Evolutionary conservation across 257 asterid species (phyloP).

Genomic region (Penstemon davidsonii): DNA sequence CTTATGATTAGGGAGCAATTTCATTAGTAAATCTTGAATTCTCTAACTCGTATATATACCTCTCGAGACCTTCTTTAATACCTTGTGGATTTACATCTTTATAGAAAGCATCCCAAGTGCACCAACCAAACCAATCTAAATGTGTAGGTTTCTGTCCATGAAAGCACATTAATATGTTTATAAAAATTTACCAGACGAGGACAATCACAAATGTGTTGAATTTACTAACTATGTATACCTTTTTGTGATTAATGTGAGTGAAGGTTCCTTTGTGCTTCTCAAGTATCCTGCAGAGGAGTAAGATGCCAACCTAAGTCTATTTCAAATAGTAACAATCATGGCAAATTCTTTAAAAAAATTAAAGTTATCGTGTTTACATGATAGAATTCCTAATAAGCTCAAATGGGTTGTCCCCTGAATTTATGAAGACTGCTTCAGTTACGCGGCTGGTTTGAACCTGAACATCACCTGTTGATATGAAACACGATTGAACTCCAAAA

Average conservation of each 20-base stretch:
- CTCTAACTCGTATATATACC: conserved; percentile 25
- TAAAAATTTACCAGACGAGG: not conserved
- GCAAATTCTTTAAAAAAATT: not conserved
- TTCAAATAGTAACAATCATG: not conserved
- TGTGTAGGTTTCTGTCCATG: conserved; percentile 44
- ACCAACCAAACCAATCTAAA: conserved; percentile 79
- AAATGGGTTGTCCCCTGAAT: conserved; percentile 54
- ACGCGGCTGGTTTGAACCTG: conserved; percentile 39
- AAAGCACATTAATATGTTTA: conserved; percentile 2
- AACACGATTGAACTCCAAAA: not conserved
- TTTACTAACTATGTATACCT: conserved; percentile 26
- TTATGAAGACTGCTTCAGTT: conserved; percentile 43
- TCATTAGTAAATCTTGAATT: not conserved
- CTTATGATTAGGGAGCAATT: not conserved
- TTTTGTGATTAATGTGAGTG: conserved; percentile 40
- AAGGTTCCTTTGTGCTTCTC: conserved; percentile 52
- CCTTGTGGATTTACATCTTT: conserved; percentile 55
- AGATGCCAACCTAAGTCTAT: not conserved
- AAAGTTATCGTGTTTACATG: conserved; percentile 2
- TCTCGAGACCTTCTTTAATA: conserved; percentile 51
- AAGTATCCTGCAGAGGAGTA: conserved; percentile 38
- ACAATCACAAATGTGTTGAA: not conserved
- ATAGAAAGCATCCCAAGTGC: conserved; percentile 86
- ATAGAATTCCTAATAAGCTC: conserved; percentile 46
- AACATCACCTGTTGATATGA: conserved; percentile 38